Evolutionary conservation across 1,139 yeast species (phyloP).

Genomic region (Wickerhamomyces sp.): DNA sequence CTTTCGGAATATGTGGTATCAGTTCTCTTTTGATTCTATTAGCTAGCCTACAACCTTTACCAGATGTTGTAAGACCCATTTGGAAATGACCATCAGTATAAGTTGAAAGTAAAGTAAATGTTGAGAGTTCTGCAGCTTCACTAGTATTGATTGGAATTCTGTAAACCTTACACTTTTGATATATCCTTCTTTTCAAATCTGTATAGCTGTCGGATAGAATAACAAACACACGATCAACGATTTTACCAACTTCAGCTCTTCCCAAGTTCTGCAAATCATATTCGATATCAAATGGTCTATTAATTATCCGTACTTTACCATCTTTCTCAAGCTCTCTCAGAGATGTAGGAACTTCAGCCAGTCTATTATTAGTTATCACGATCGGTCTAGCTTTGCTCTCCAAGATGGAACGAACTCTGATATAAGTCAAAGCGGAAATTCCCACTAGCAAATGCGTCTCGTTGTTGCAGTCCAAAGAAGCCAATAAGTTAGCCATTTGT

Average conservation of each 20-base stretch:
- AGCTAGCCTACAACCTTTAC: constrained; percentile 88
- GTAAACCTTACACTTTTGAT: constrained; percentile 44
- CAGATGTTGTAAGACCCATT: constrained; percentile 79
- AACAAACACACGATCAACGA: constrained; percentile 77
- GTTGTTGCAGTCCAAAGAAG: constrained; percentile 46
- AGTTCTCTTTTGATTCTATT: constrained; percentile 75
- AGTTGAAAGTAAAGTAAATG: constrained; percentile 75
- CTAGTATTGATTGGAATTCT: constrained; percentile 82
- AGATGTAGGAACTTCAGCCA: constrained; percentile 23
- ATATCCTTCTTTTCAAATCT: constrained; percentile 37
- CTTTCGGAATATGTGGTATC: constrained; percentile 57
- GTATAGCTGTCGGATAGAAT: constrained; percentile 34
- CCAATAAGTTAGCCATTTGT: constrained; percentile 37
- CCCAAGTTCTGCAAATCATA: constrained; percentile 54
- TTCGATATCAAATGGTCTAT: constrained; percentile 33
- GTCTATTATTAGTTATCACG: constrained; percentile 33
- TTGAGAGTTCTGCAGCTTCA: constrained; percentile 67
- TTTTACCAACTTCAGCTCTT: constrained; percentile 51
- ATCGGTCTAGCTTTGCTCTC: constrained; percentile 58
- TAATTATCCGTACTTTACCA: constrained; percentile 30
- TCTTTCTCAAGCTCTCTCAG: constrained; percentile 24
- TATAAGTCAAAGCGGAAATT: constrained; percentile 43
- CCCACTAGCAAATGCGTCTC: constrained; percentile 67
- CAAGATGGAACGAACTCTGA: constrained; percentile 45
- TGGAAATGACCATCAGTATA: constrained; percentile 71